Conservation (phyloP, 352 stramenopile species). For the Globisporangium solare region DNA sequence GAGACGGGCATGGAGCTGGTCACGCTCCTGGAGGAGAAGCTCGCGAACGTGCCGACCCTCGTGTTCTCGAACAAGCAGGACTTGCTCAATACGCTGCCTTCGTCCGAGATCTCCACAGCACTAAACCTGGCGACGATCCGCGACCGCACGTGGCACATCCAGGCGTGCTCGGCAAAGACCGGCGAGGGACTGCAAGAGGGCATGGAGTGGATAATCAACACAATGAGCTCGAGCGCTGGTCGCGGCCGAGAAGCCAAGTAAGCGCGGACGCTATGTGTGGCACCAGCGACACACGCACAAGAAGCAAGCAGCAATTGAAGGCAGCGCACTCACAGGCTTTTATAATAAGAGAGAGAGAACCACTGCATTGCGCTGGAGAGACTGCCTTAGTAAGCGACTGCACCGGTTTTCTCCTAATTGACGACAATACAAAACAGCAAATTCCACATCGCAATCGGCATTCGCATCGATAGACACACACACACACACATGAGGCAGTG, state of each 20-base stretch:
- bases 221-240: constrained; percentile 44
- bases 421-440: no score
- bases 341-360: neutral
- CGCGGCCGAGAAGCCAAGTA: constrained; percentile 73
- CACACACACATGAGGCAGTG: no score
- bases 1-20: constrained; percentile 92
- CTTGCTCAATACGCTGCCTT: constrained; percentile 88
- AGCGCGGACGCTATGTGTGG: neutral
- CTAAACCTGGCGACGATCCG: constrained; percentile 88
- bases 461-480: no score
- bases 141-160: constrained; percentile 89
- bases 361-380: no score
- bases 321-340: no score
- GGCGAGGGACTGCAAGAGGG: constrained; percentile 87
- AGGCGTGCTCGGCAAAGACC: constrained; percentile 87
- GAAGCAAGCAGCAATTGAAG: no score
- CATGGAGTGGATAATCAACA: constrained; percentile 87
- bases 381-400: no score
- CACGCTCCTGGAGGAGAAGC: constrained; percentile 92
- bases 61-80: constrained; percentile 98
- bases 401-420: no score
- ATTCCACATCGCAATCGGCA: no score
- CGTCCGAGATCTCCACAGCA: constrained; percentile 88
- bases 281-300: no score
- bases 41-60: constrained; percentile 90